These are phyloP conservation scores for Nidularia pulvinata DNA, from an alignment of 768 basidiomycete genomes.

Conservation along the genomic window DNA sequence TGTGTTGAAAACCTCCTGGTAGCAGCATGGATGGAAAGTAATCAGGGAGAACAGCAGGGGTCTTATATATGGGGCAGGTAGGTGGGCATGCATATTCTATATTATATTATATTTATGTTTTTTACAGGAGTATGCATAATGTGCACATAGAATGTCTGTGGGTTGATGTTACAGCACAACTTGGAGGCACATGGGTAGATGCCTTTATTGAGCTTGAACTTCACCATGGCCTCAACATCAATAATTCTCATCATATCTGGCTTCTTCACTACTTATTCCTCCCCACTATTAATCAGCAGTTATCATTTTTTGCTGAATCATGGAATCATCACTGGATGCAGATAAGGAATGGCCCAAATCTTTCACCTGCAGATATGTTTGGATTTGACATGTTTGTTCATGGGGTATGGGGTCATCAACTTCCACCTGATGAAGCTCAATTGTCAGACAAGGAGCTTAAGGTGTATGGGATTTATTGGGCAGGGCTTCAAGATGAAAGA, in stretches of 20 bases:
- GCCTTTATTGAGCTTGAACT: neutral
- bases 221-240: neutral
- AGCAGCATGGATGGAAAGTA: neutral
- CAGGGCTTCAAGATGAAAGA: too few relatives aligned
- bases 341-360: too few relatives aligned
- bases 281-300: neutral
- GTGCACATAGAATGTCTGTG: neutral
- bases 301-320: neutral
- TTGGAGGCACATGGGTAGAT: neutral
- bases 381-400: too few relatives aligned
- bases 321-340: neutral
- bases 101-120: neutral
- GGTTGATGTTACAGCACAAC: neutral
- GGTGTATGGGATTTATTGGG: too few relatives aligned
- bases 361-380: too few relatives aligned
- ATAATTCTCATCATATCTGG: neutral
- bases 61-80: neutral
- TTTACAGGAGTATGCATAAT: neutral
- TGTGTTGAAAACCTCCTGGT: neutral
- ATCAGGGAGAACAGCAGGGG: neutral
- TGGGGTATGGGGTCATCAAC: too few relatives aligned
- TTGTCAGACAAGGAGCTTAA: too few relatives aligned
- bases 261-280: neutral
- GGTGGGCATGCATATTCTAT: neutral
- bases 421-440: too few relatives aligned